A percentile compares a stretch with the other conserved stretches of the same genome.
phyloP scores from a whole-genome alignment of 495 filamentous ascomycete species.

The Hypoxylon trugodes region DNA sequence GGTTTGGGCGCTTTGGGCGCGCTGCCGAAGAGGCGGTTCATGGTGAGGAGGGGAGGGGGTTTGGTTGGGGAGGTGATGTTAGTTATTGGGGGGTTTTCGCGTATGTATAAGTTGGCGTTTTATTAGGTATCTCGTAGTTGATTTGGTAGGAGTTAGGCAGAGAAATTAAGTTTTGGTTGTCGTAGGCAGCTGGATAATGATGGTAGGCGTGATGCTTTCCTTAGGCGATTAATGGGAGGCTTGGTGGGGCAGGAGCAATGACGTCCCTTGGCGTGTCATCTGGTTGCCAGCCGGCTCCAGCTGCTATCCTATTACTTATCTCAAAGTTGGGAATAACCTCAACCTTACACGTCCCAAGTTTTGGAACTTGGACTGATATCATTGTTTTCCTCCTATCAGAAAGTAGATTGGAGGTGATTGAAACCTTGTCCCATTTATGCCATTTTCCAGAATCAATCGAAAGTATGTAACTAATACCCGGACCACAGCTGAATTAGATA shows the following conservation, averaged over 20 bases:
- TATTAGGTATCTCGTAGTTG: too few relatives aligned
- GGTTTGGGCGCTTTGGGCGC: conserved; percentile 91
- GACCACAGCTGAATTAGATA: too few relatives aligned
- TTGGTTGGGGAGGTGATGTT: neutral
- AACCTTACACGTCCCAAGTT: neutral
- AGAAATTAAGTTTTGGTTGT: too few relatives aligned
- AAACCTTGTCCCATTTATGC: too few relatives aligned
- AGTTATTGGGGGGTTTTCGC: neutral
- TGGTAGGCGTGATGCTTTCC: neutral
- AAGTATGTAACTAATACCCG: too few relatives aligned
- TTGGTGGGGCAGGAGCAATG: conserved; percentile 24
- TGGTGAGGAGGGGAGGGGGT: conserved; percentile 47
- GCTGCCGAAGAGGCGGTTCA: conserved; percentile 95
- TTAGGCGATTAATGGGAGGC: neutral
- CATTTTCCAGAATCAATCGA: too few relatives aligned
- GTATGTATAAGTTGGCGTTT: too few relatives aligned
- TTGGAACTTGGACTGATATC: too few relatives aligned
- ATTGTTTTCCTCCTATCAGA: neutral
- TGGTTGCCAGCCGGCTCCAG: neutral
- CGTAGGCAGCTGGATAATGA: conserved; percentile 13
- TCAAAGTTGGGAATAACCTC: neutral
- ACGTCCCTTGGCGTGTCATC: conserved; percentile 13
- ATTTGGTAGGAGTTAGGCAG: too few relatives aligned
- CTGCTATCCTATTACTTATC: neutral
- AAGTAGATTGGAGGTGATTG: too few relatives aligned